A percentile compares a stretch with the other conserved stretches of the same genome.
Conservation (phyloP, 768 basidiomycete species). For the Cystobasidium tubakii region DNA sequence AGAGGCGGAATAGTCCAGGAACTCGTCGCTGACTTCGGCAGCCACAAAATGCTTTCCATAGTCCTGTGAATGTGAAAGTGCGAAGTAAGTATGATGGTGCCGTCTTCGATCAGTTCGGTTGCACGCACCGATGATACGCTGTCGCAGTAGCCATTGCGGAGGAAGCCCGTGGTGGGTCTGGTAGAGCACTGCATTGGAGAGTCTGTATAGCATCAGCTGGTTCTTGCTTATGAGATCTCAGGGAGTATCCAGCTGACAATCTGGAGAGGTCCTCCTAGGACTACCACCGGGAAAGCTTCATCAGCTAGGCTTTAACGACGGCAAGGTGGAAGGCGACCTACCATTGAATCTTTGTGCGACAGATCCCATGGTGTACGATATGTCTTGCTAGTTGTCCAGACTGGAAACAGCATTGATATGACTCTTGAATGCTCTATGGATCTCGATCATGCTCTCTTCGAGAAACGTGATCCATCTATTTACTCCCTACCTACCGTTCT, state of each 20-base stretch:
- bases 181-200: constrained; percentile 11
- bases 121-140: not conserved
- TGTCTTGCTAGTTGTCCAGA: not conserved
- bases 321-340: not conserved
- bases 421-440: too few relatives aligned
- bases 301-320: too few relatives aligned
- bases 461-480: not conserved
- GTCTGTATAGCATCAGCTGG: not conserved
- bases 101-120: too few relatives aligned
- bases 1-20: constrained; percentile 20
- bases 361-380: not conserved
- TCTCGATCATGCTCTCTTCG: not conserved
- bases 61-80: not conserved
- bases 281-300: not conserved
- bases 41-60: constrained; percentile 7
- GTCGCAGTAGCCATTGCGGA: constrained; percentile 33
- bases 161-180: constrained; percentile 15
- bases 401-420: too few relatives aligned
- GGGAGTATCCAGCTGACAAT: constrained; percentile 2
- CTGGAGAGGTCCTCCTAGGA: constrained; percentile 19
- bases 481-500: not conserved
- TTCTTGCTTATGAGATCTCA: not conserved
- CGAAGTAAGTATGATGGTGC: too few relatives aligned
- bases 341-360: constrained; percentile 26
- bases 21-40: constrained; percentile 22